Evolutionary conservation across 2,329 filamentous ascomycete species (phyloP), one percentile per base, ranked within the genome.

Genomic region (Neonectria neomacrospora): DNA sequence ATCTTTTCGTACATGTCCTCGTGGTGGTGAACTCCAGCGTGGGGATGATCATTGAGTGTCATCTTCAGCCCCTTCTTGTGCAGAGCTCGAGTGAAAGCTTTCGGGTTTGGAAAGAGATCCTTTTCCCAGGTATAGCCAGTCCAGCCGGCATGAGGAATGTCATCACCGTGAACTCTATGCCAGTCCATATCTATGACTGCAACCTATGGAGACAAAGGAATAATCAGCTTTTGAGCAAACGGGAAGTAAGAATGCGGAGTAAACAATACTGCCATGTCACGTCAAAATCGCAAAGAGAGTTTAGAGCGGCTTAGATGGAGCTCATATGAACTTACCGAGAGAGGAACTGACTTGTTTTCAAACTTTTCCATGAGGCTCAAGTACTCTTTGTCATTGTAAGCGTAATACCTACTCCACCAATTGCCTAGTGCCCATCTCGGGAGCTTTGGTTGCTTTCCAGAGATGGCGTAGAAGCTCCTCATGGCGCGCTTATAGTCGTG

Each of bases 181-280:
- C 88, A 90, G 72, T 90, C 88, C 87, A 90, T 90, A 69, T 90
- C 88, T 3, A 90, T 74, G 1, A 90, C 86, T 2, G 83, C 86
- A 6, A 89, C 86, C 34, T 37, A 37, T 37, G 34, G 34, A 14
- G 14, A 8, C 3, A 16, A n/a, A 5, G 7, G 2, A n/a, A 37
- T 14, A 2, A 37, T 37, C 14, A 37, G 34, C n/a, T 1, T 0
- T 16, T 37, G 34, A 37, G n/a, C 16, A 7, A 16, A 3, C 12
- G 5, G 11, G 30, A 32, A 32, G 30, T 30, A 30, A 9, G 8
- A 9, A 30, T 9, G 28, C 28, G 6, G 28, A 9, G 10, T 30
- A 9, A 3, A 30, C 28, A 30, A 30, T 9, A 30, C 5, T 30
- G 7, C 28, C 5, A 6, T 9, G 8, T 16, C 32, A 34, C 32